Evolutionary conservation across 2,329 filamentous ascomycete genomes (phyloP).

Genomic region (Cucurbitaria berberidis): DNA sequence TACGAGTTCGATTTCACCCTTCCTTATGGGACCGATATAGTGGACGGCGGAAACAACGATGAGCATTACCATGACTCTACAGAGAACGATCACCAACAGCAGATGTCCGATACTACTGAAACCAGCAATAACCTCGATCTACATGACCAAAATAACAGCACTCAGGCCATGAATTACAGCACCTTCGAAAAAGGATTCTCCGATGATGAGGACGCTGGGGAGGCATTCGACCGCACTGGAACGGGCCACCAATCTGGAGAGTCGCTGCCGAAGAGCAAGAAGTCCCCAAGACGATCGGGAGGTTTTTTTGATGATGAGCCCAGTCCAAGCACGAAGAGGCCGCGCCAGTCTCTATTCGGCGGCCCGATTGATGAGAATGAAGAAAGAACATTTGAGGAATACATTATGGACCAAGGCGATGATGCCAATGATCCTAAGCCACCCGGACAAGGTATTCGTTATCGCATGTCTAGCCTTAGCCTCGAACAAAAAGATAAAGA

Average conservation of each 20-base stretch:
- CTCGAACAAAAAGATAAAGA: conserved; percentile 13
- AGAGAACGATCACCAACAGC: not conserved
- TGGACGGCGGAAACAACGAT: not conserved
- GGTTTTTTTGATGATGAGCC: conserved; percentile 5
- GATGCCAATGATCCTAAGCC: not conserved
- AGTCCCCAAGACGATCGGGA: conserved; percentile 12
- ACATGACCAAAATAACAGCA: not conserved
- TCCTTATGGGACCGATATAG: conserved; percentile 9
- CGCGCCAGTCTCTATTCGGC: conserved; percentile 25
- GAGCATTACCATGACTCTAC: not conserved
- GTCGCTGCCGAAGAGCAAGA: conserved; percentile 1
- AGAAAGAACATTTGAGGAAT: not conserved
- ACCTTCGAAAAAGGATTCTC: conserved; percentile 15
- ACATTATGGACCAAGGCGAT: not conserved
- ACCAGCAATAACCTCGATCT: no score
- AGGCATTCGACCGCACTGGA: conserved; percentile 16
- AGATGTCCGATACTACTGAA: not conserved
- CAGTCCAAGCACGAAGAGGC: conserved; percentile 14
- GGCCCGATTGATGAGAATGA: not conserved
- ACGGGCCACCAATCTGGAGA: conserved; percentile 1
- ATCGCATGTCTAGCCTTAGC: conserved; percentile 19
- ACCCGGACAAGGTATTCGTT: conserved; percentile 3
- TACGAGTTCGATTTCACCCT: conserved; percentile 19
- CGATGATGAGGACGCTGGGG: conserved; percentile 18
- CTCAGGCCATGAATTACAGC: conserved; percentile 1